A percentile compares a stretch with the other conserved stretches of the same genome.
Conservation (phyloP, 495 filamentous ascomycete species). For the Penicillium pancosmium region DNA sequence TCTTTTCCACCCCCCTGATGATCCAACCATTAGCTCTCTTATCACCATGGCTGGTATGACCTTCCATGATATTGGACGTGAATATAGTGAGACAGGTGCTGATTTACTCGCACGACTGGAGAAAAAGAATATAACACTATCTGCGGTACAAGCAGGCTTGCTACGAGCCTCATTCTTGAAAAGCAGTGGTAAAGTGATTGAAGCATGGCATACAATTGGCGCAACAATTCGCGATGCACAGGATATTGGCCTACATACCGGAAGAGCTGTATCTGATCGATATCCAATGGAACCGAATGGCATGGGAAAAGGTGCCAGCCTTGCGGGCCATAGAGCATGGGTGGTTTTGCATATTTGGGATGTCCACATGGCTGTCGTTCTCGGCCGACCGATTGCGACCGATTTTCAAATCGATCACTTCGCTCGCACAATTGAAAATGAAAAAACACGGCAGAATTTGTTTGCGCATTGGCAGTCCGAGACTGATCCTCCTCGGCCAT, state of each 20-base stretch:
- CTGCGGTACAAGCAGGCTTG: slow-evolving; percentile 59
- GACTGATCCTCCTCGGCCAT: slow-evolving; percentile 19
- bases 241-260: slow-evolving; percentile 60
- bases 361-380: slow-evolving; percentile 58
- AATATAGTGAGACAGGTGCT: slow-evolving; percentile 60
- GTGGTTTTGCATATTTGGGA: slow-evolving; percentile 62
- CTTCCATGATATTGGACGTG: slow-evolving; percentile 58
- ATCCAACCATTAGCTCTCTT: slow-evolving; percentile 51
- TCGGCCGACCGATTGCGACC: slow-evolving; percentile 55
- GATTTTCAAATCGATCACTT: slow-evolving; percentile 18
- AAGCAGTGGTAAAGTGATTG: slow-evolving; percentile 37
- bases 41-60: slow-evolving; percentile 62
- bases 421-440: slow-evolving; percentile 10
- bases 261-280: slow-evolving; percentile 11
- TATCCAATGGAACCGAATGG: slow-evolving; percentile 5
- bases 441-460: slow-evolving; percentile 5
- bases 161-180: slow-evolving; percentile 37
- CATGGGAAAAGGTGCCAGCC: not conserved
- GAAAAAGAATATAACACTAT: slow-evolving; percentile 55
- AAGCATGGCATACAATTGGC: slow-evolving; percentile 61
- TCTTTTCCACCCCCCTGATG: slow-evolving; percentile 51
- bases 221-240: slow-evolving; percentile 62
- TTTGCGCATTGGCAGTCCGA: slow-evolving; percentile 21
- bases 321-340: slow-evolving; percentile 46
- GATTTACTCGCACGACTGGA: slow-evolving; percentile 56